phyloP scores from a whole-genome alignment of 2,329 filamentous ascomycete genomes.

The Chaetomiaceae sp. region DNA sequence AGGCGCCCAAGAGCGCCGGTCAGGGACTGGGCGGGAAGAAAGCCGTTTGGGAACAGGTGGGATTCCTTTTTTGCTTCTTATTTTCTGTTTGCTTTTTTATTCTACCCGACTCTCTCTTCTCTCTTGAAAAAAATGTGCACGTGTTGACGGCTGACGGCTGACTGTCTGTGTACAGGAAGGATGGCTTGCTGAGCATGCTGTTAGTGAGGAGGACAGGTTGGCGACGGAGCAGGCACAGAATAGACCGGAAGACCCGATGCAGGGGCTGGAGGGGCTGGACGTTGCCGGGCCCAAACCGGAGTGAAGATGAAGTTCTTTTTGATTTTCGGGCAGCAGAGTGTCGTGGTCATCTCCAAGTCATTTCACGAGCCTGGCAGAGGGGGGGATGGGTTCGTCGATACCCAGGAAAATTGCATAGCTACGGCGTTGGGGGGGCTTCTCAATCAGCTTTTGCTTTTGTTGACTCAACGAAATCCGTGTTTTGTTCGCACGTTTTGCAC shows the following conservation, averaged over 20 bases:
- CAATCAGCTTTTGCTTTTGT: neutral
- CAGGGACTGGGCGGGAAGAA: slow-evolving; percentile 86
- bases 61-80: slow-evolving; percentile 23
- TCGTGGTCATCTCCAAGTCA: neutral
- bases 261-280: slow-evolving; percentile 87
- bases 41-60: slow-evolving; percentile 94
- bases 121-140: no score
- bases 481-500: slow-evolving; percentile 7
- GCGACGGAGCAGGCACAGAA: slow-evolving; percentile 53
- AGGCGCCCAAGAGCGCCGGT: slow-evolving; percentile 81
- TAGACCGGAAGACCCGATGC: slow-evolving; percentile 79
- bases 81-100: neutral
- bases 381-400: slow-evolving; percentile 2
- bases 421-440: slow-evolving; percentile 37
- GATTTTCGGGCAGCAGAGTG: no score
- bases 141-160: no score
- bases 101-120: no score
- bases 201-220: slow-evolving; percentile 70
- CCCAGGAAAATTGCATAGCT: slow-evolving; percentile 36
- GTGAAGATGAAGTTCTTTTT: slow-evolving; percentile 34
- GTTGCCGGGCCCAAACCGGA: slow-evolving; percentile 84
- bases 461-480: slow-evolving; percentile 14
- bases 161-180: slow-evolving; percentile 66
- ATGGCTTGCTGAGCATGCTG: slow-evolving; percentile 84
- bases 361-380: neutral